Evolutionary conservation across 2,329 filamentous ascomycete species (phyloP).

Genomic region (Xylariaceae sp.): DNA sequence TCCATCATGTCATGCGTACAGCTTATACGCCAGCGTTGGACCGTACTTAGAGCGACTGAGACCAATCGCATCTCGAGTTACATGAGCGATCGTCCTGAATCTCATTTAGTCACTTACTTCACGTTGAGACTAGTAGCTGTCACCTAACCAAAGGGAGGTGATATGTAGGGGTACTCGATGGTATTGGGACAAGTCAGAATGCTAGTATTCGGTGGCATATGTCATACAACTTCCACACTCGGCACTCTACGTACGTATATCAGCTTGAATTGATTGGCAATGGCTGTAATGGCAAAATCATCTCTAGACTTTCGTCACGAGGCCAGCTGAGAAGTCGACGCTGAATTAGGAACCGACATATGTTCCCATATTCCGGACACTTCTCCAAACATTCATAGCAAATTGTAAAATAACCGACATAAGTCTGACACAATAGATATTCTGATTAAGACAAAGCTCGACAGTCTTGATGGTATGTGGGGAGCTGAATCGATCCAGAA

Average conservation of each 20-base stretch:
- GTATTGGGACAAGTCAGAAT: background rate
- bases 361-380: too few species aligned
- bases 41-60: background rate
- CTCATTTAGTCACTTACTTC: conserved; percentile 7
- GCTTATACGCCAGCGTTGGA: too few species aligned
- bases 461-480: background rate
- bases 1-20: too few species aligned
- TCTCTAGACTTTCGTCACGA: too few species aligned
- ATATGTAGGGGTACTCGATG: background rate
- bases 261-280: too few species aligned
- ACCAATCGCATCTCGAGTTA: background rate
- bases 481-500: background rate
- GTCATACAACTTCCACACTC: background rate
- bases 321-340: too few species aligned
- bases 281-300: too few species aligned
- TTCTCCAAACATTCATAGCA: too few species aligned
- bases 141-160: conserved; percentile 1
- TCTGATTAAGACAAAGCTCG: too few species aligned
- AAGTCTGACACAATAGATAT: too few species aligned
- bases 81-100: background rate
- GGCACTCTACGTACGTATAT: background rate
- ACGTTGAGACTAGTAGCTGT: conserved; percentile 1
- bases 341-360: too few species aligned
- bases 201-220: background rate
- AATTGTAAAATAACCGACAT: too few species aligned